Base-by-base conservation (phyloP, 2,329 filamentous ascomycete genomes). In the Colletotrichum neosansevieriae region DNA sequence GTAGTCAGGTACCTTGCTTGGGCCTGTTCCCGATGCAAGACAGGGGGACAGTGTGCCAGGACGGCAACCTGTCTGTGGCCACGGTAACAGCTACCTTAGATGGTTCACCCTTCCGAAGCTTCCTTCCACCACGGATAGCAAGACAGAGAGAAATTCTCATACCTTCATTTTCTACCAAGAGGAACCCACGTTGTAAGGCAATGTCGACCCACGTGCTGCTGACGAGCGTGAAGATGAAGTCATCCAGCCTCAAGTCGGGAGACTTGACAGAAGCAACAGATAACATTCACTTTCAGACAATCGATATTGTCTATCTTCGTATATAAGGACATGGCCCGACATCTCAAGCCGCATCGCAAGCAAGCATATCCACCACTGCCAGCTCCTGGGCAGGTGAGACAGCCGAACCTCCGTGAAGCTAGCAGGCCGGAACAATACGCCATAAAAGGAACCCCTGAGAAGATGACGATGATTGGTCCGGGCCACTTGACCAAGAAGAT, bases 381-480 rank as follows among this genome's bases (percentile, higher is more conserved):
- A 21, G 21, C 34, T n/a, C 49, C 38, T 38, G 24, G 29, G 50
- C 29, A 40, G 13, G 15, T 34, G 21, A 51, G 36, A 50, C 29
- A 67, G 21, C 58, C 59, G 59, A 67, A 54, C 29, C 40, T 51
- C 64, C 45, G 42, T 34, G n/a, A 32, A 40, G 38, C 45, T 24
- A 51, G 29, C 9, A 13, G 51, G 36, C 51, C 51, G 51, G 51
- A 32, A 50, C 54, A 38, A 38, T 51, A 63, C 34, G 24, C 64
- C 64, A 58, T 29, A 34, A 53, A 21, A 29, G 29, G 45, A 51
- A 24, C 45, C 53, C 38, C 45, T 53, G 29, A 15, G 34, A 15
- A 42, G 21, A 42, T 40, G 59, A 64, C n/a, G 32, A 36, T 32
- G 42, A 9, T 36, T 21, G 42, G 34, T 12, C 24, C 53, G 21